Base-by-base conservation (phyloP, 352 stramenopile genomes). In the Pythium aphanidermatum region DNA sequence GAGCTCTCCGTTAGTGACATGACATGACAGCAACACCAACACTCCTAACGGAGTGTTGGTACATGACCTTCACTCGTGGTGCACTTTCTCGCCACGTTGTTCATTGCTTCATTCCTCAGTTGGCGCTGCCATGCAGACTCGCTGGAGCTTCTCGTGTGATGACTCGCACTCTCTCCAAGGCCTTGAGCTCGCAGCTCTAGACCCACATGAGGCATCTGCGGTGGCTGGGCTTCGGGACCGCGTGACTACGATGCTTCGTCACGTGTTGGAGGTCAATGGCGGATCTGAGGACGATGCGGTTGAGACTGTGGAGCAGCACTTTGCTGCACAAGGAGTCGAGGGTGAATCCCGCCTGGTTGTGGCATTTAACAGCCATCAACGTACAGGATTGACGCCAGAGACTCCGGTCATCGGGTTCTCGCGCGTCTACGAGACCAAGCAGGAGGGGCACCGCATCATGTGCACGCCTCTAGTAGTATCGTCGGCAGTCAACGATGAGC, bases 381-480 rank as follows among this genome's bases (percentile, higher is more conserved):
- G n/a, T n/a, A n/a, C n/a, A n/a, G n/a, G n/a, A 4, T 21, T 46
- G 1, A 26, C 23, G 4, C 14, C 23, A 8, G 27, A 32, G 5
- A 32, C 27, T 0, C n/a, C 7, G 3, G 19, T 48, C 25, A 14
- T 48, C 1, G 41, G 41, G 11, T 48, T 38, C 41, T 30, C 28
- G 27, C 41, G 41, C 10, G 28, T 48, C 41, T 48, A 38, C 21
- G 41, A 32, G 27, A 11, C n/a, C 26, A 25, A 14, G 11, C 19
- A 16, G 14, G 16, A 13, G 4, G 25, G 7, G 10, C 17, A 26
- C 14, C 14, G 26, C 23, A 17, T 46, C 2, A 46, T 27, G 2
- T 46, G 21, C 26, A 46, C 39, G 26, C 26, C 39, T 5, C 28
- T 48, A 2, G 26, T 33, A 8, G 16, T 48, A 6, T 14, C n/a